Evolutionary conservation across 2,329 filamentous ascomycete species (phyloP), one percentile per base, ranked within the genome.

Genomic region (Aurifilum marmelostoma): DNA sequence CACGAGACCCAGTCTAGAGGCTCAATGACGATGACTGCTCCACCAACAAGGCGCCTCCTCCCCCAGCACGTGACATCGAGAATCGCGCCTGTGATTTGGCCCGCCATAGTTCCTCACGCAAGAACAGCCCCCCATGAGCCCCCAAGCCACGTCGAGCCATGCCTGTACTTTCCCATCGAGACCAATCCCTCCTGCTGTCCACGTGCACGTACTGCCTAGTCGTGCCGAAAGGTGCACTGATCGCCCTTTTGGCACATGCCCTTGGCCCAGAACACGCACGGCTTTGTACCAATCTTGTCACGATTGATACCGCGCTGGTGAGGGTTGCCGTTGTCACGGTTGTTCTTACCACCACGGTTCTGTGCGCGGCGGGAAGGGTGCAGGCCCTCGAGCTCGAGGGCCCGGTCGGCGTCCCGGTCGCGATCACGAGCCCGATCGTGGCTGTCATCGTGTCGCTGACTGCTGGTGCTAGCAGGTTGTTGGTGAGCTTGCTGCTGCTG

Each of bases 221-320:
- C 89, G 75, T 93, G 91, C 67, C 90, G 85, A 77, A 91, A 93
- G 2, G 91, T 92, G 80, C 91, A 93, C 74, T 89, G 88, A 47
- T 91, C 89, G 29, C 91, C 91, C 76, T 92, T 90, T 8, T 87
- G 88, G 79, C 91, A 93, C 75, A 89, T 89, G 18, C 91, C 91
- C 75, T 91, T 87, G 69, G 87, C 84, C 83, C 84, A 93, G 77
- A 92, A 93, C 27, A 85, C 85, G 77, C 91, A 93, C 6, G 89
- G 84, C 75, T 91, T 89, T 58, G 89, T 91, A 67, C 89, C 88
- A 63, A 89, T 88, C 18, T 89, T 81, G 18, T 85, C 83, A 69
- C 83, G 85, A 74, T 91, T 88, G 71, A 83, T 83, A 18, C 79
- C 80, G 68, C 82, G 82, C 21, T 79, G 74, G 37, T 83, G 77